Base-by-base conservation (phyloP, 2,329 filamentous ascomycete genomes). In the Ophiostoma sp. region DNA sequence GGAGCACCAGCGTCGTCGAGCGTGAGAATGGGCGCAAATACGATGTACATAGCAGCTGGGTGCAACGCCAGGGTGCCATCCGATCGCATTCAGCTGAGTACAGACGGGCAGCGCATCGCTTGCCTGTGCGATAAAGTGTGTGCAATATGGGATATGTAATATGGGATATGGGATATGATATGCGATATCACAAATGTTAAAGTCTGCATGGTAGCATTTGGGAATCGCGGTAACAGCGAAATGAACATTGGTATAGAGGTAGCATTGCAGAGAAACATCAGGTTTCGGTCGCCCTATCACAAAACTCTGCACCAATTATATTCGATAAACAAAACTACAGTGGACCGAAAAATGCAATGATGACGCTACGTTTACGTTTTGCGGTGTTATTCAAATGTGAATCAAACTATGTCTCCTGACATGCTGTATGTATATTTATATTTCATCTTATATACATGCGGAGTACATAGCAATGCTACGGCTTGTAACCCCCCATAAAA, bases 401-500 rank as follows among this genome's bases (percentile, higher is more conserved):
- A 48, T 48, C 20, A 48, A 48, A 20, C 6, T 10, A 20, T 31
- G 27, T 31, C 27, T 1, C 27, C 27, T n/a, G 27, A 1, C 27
- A 31, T 1, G 27, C 3, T 1, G 27, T 31, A 31, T 31, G 44
- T 48, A n/a, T 48, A 48, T 48, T 48, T 48, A 48, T 48, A 48
- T 48, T 20, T 48, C 36, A 48, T 6, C 44, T 48, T 48, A 48
- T 17, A 48, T 48, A n/a, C 44, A 31, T 31, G 3, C 27, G 27
- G 27, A 31, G 27, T 31, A 31, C 27, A n/a, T n/a, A 31, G 27
- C 44, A 48, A 48, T 48, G 44, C 44, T 20, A 57, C 52, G 6
- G 52, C 52, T 57, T 57, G 52, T n/a, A 57, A 57, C 44, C 44
- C 52, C 44, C 52, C 52, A 57, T 31, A 57, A 57, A 52, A 57